phyloP scores from a whole-genome alignment of 306 rosid genomes.

The Ochetophila trinervis region DNA sequence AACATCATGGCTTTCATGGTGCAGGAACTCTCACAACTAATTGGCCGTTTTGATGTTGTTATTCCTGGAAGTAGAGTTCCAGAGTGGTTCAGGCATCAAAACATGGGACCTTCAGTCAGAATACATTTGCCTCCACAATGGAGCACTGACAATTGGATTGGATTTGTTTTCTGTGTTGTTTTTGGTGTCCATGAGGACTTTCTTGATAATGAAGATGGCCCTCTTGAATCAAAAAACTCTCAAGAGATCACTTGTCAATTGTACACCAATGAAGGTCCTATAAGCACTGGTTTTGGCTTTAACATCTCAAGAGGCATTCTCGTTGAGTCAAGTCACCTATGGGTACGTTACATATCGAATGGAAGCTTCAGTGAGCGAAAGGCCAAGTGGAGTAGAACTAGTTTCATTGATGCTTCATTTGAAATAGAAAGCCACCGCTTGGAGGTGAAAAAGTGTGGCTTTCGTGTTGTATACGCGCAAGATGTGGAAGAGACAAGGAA shows the following conservation, averaged over 20 bases:
- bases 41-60: neutral
- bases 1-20: too few species aligned
- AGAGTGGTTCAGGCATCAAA: neutral
- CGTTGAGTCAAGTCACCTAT: neutral
- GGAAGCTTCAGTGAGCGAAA: neutral
- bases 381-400: too few species aligned
- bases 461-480: too few species aligned
- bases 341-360: neutral
- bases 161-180: slow-evolving; percentile 1
- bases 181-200: neutral
- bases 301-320: neutral
- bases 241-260: neutral
- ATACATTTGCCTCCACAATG: neutral
- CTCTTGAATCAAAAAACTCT: neutral
- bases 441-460: too few species aligned
- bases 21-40: neutral
- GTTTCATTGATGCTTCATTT: too few species aligned
- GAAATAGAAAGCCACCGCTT: too few species aligned
- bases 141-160: neutral
- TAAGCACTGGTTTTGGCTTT: neutral
- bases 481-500: too few species aligned
- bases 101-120: neutral
- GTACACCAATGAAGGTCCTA: neutral
- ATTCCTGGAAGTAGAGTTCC: neutral
- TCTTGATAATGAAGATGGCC: neutral